Conservation (phyloP, 2,329 filamentous ascomycete genomes). For the Fusarium fujikuroi region DNA sequence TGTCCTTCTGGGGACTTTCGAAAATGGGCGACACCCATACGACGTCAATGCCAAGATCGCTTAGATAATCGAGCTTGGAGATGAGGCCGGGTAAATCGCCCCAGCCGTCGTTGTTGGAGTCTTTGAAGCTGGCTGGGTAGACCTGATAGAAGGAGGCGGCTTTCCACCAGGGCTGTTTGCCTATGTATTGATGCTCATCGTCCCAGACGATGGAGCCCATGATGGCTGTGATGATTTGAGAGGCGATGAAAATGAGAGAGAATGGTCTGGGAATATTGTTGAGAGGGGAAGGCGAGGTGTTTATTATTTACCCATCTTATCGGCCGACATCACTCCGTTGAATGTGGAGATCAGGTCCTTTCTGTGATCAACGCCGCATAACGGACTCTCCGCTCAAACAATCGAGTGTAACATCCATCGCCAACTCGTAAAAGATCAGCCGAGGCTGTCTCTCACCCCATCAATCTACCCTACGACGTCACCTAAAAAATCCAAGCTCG, state of each 20-base stretch:
- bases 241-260: neutral
- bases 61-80: slow-evolving; percentile 71
- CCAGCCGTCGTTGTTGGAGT: slow-evolving; percentile 69
- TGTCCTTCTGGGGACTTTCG: slow-evolving; percentile 70
- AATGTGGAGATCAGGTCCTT: slow-evolving; percentile 9
- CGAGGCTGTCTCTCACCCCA: neutral
- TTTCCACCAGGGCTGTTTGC: slow-evolving; percentile 58
- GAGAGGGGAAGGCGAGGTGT: slow-evolving; percentile 12
- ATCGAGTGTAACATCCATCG: neutral
- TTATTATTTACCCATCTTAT: slow-evolving; percentile 7
- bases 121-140: slow-evolving; percentile 68
- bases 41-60: slow-evolving; percentile 69
- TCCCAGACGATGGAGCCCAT: slow-evolving; percentile 52
- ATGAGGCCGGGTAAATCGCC: slow-evolving; percentile 74
- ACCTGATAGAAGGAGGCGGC: slow-evolving; percentile 62
- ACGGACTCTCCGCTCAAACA: slow-evolving; percentile 3
- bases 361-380: neutral
- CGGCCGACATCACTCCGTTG: neutral
- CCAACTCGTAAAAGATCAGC: slow-evolving; percentile 12
- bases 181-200: slow-evolving; percentile 45
- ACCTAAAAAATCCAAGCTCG: neutral
- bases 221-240: neutral
- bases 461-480: neutral
- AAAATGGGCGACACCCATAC: slow-evolving; percentile 67
- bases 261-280: neutral